These are phyloP conservation scores for Phaeophleospora eucalypticola DNA, from an alignment of 2,329 filamentous ascomycete species.

Conservation along the genomic window DNA sequence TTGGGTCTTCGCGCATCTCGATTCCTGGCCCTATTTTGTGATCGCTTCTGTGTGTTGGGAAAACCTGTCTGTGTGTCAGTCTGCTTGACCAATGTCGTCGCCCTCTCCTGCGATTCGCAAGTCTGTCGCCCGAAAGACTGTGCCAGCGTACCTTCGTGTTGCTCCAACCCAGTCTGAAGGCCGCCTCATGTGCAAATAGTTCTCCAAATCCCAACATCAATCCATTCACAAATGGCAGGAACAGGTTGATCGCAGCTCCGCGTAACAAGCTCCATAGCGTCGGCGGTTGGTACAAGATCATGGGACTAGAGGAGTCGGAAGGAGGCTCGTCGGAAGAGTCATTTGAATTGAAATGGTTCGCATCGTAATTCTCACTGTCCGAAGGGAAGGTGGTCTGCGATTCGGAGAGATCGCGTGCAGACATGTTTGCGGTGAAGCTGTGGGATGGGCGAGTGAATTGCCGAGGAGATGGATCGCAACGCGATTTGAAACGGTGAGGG, in stretches of 20 bases:
- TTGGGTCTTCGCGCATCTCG: constrained; percentile 67
- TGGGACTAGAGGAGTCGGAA: constrained; percentile 59
- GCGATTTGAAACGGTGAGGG: background rate
- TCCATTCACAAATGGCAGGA: constrained; percentile 93
- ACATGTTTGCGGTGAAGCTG: constrained; percentile 41
- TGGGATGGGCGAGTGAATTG: background rate
- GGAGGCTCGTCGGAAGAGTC: constrained; percentile 58
- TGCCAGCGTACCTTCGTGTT: constrained; percentile 76
- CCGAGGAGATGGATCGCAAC: constrained; percentile 1
- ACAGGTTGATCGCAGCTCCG: constrained; percentile 89
- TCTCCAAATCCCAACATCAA: constrained; percentile 98
- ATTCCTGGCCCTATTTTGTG: constrained; percentile 76
- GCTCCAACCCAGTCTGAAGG: constrained; percentile 88
- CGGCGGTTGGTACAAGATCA: constrained; percentile 85
- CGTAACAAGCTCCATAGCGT: constrained; percentile 81
- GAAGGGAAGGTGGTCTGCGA: constrained; percentile 74
- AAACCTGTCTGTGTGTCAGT: constrained; percentile 43
- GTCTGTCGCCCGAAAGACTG: background rate
- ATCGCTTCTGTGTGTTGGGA: constrained; percentile 56
- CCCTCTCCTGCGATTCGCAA: background rate
- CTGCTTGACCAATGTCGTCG: background rate
- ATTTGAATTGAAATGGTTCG: constrained; percentile 36
- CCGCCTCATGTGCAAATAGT: constrained; percentile 91
- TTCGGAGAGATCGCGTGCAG: constrained; percentile 55
- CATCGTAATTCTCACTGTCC: constrained; percentile 78